Evolutionary conservation across 73 alveolate species (phyloP), one percentile per base, ranked within the genome.

Genomic region (Urostyla sp.): DNA sequence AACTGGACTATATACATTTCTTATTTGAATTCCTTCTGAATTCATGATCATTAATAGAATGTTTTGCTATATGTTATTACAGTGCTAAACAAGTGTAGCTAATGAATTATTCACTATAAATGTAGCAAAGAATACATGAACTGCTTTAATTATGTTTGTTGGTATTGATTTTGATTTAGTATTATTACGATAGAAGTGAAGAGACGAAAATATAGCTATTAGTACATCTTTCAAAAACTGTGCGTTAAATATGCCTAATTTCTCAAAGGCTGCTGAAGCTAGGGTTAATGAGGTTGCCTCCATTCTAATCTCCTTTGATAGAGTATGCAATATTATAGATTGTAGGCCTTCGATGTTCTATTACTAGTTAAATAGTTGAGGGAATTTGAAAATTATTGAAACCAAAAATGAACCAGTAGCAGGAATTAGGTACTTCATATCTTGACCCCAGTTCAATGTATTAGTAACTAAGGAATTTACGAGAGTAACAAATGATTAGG

Each of bases 391-490:
- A 28, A 69, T 49, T 18, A 69, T 34, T 24, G 83, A 49, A 15
- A 69, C 48, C 36, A 69, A 31, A 55, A 69, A 69, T 1, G 13
- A 10, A 8, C 54, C 58, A 20, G 48, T 10, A 15, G 89, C 76
- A 3, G 89, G 89, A 2, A 77, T 77, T 2, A 77, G 20, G 34
- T 77, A 60, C 32, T 61, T 77, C 89, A 77, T 77, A 51, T 77
- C 89, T 34, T 48, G 35, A 13, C 73, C 80, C 89, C 89, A 77
- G 74, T 77, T 77, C 4, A 27, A 11, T 0, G 36, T 20, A 15
- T 60, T 40, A 5, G 21, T 28, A 0, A 77, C 1, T 10, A 77
- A 24, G 5, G 75, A 31, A 7, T 75, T 34, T 10, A 53, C 20
- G 3, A 75, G 1, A 30, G 57, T 21, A 15, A n/a, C n/a, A n/a